Conservation (phyloP, 768 basidiomycete genomes). For the Termitomyces titanicus region DNA sequence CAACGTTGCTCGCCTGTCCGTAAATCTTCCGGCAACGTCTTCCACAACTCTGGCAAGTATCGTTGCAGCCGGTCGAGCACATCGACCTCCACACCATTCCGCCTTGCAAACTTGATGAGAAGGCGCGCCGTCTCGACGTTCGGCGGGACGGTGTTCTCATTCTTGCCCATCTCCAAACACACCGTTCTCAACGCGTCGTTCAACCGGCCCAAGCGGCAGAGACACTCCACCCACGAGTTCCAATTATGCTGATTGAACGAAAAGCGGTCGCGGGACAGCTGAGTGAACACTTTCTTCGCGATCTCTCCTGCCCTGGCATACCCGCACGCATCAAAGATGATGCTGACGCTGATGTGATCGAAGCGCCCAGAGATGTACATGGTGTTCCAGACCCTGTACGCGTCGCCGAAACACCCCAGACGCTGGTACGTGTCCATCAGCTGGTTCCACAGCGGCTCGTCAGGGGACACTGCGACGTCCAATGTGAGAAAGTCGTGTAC, state of each 20-base stretch:
- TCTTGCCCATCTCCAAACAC: constrained; percentile 60
- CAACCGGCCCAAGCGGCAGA: constrained; percentile 67
- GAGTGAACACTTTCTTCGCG: constrained; percentile 53
- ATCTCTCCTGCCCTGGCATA: constrained; percentile 46
- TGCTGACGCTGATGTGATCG: constrained; percentile 66
- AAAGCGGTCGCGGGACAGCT: constrained; percentile 47
- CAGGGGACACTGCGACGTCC: constrained; percentile 72
- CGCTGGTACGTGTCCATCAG: constrained; percentile 88
- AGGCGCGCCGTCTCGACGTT: constrained; percentile 47
- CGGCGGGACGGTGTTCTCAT: constrained; percentile 39
- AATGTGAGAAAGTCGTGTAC: constrained; percentile 77
- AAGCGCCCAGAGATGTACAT: constrained; percentile 57
- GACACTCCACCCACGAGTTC: constrained; percentile 81
- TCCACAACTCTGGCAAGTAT: constrained; percentile 38
- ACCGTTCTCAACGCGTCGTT: constrained; percentile 65
- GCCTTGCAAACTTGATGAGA: constrained; percentile 51
- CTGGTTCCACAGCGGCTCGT: constrained; percentile 70
- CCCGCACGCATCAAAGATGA: constrained; percentile 85
- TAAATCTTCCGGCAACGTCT: constrained; percentile 22
- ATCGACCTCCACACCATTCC: constrained; percentile 36
- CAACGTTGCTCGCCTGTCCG: neutral
- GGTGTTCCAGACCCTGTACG: constrained; percentile 78
- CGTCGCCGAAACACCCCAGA: constrained; percentile 66
- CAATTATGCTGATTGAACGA: constrained; percentile 64
- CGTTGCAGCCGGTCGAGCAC: constrained; percentile 43